Evolutionary conservation across 257 asterid species (phyloP).

Genomic region (Fraxinus anomala): DNA sequence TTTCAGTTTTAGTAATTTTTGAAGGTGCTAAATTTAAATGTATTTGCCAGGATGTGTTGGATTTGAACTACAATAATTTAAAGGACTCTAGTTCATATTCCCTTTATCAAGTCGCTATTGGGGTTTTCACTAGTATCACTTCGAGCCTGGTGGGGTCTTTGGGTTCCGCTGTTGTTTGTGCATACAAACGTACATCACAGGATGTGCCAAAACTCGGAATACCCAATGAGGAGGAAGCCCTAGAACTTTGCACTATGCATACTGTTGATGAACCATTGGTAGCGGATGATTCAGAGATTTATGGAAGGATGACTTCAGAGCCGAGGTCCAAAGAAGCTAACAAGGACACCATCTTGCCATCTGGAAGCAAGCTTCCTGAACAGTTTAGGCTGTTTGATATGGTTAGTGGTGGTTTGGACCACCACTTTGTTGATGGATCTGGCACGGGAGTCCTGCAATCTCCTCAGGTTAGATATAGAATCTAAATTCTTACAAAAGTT

Average conservation of each 20-base stretch:
- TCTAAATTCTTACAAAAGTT: not conserved
- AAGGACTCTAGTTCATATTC: conserved; percentile 46
- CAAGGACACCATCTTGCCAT: conserved; percentile 33
- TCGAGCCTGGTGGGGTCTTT: conserved; percentile 59
- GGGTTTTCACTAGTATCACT: conserved; percentile 51
- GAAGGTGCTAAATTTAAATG: conserved; percentile 21
- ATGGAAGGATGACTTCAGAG: conserved; percentile 33
- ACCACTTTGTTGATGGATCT: conserved; percentile 63
- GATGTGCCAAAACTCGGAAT: conserved; percentile 27
- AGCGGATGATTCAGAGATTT: conserved; percentile 31
- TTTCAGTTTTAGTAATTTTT: not conserved
- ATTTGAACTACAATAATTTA: conserved; percentile 30
- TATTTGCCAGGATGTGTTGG: conserved; percentile 48
- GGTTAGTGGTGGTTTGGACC: conserved; percentile 76
- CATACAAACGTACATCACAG: conserved; percentile 45
- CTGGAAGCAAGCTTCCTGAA: conserved; percentile 40
- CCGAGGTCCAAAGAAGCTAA: conserved; percentile 35
- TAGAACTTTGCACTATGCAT: conserved; percentile 44
- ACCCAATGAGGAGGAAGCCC: conserved; percentile 41
- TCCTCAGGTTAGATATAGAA: conserved; percentile 52
- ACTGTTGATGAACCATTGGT: conserved; percentile 28
- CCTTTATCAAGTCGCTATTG: conserved; percentile 62
- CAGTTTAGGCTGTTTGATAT: conserved; percentile 73
- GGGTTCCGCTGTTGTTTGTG: conserved; percentile 45
- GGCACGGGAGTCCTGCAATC: conserved; percentile 48